phyloP scores from a whole-genome alignment of 129 eudicot species.

The Lactuca sativa region DNA sequence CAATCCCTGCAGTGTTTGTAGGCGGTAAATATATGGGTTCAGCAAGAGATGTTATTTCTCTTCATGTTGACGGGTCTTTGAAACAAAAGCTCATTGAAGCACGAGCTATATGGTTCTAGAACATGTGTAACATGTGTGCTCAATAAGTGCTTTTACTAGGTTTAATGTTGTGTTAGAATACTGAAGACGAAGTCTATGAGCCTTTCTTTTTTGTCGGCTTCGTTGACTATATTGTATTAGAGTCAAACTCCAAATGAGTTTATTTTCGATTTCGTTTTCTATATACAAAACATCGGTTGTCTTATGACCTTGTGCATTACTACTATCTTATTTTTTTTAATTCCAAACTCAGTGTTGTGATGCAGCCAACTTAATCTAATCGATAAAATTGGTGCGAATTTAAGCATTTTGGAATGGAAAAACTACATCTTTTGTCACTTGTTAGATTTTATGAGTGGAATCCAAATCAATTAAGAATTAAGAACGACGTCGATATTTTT shows the following conservation, averaged over 20 bases:
- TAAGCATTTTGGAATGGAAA: too few species aligned
- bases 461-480: too few species aligned
- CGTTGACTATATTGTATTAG: constrained; percentile 18
- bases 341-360: neutral
- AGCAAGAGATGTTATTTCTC: constrained; percentile 65
- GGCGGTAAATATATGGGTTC: constrained; percentile 84
- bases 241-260: constrained; percentile 5
- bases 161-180: constrained; percentile 20
- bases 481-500: too few species aligned
- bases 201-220: constrained; percentile 33
- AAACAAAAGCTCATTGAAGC: constrained; percentile 70
- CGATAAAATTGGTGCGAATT: too few species aligned
- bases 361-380: neutral
- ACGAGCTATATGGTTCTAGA: constrained; percentile 78
- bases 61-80: constrained; percentile 76
- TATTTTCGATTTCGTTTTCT: neutral
- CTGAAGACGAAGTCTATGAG: constrained; percentile 22
- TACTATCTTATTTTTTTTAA: neutral
- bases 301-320: neutral
- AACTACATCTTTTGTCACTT: too few species aligned
- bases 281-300: neutral
- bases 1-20: constrained; percentile 79
- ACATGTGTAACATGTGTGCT: neutral
- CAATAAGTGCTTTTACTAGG: constrained; percentile 6
- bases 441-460: too few species aligned